These are phyloP conservation scores for Artemisia tridentata DNA, from an alignment of 129 eudicot species.

Conservation along the genomic window DNA sequence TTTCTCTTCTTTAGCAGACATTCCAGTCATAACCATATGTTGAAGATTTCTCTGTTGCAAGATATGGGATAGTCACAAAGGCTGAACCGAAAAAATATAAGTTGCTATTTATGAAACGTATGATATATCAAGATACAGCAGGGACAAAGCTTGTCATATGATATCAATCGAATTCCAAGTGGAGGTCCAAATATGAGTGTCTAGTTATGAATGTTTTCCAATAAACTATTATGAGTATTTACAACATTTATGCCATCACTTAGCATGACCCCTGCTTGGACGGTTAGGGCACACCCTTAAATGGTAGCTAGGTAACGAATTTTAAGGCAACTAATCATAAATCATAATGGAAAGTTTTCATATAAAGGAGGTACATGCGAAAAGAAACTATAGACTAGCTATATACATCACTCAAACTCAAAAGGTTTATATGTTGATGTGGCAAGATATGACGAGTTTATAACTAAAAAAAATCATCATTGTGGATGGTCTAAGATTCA, in stretches of 20 bases:
- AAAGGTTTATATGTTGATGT: too few species aligned
- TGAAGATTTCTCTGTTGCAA: slow-evolving; percentile 75
- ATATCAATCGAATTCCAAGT: not conserved
- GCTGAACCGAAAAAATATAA: not conserved
- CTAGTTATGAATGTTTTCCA: not conserved
- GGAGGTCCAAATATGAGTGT: too few species aligned
- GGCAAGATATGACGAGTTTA: too few species aligned
- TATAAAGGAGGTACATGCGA: not conserved
- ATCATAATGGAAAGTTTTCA: not conserved
- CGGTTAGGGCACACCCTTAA: too few species aligned
- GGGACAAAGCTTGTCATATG: not conserved
- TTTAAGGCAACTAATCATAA: not conserved
- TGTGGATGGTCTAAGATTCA: not conserved
- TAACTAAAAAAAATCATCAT: too few species aligned
- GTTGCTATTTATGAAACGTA: not conserved
- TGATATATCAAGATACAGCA: not conserved
- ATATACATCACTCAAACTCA: not conserved
- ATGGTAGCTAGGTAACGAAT: too few species aligned
- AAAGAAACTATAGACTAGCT: not conserved
- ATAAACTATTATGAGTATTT: not conserved
- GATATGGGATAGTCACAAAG: not conserved
- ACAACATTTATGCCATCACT: too few species aligned
- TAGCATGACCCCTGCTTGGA: too few species aligned
- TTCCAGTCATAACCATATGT: slow-evolving; percentile 59
- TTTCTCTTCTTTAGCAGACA: slow-evolving; percentile 84